A percentile compares a stretch with the other conserved stretches of the same genome.
These are phyloP conservation scores for Psophocarpus tetragonolobus DNA, from an alignment of 306 rosid genomes.

Conservation along the genomic window DNA sequence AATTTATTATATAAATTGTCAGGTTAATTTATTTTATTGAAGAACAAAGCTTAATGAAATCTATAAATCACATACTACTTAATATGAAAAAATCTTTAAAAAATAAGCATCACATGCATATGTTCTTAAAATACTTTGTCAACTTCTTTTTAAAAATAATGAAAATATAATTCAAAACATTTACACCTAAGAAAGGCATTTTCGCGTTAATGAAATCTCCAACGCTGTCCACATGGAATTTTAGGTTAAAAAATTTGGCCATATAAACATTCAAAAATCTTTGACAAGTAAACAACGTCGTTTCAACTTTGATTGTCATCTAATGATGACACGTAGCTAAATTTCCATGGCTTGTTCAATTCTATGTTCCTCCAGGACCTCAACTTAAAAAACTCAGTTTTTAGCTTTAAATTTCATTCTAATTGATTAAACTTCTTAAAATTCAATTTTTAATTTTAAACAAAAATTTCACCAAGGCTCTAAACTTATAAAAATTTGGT, in stretches of 20 bases:
- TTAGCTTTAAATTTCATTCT: too few species aligned
- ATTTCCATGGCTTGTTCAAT: conserved; percentile 15
- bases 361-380: too few species aligned
- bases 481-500: too few species aligned
- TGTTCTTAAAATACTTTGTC: background rate
- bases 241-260: conserved; percentile 19
- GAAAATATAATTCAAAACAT: background rate
- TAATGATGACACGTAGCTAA: conserved; percentile 36
- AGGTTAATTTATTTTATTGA: background rate
- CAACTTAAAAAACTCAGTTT: too few species aligned
- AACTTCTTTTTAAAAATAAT: background rate
- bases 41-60: too few species aligned
- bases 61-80: background rate
- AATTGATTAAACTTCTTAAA: too few species aligned
- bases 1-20: background rate
- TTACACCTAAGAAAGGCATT: background rate
- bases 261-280: conserved; percentile 13
- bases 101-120: background rate
- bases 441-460: too few species aligned
- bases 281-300: background rate
- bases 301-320: conserved; percentile 17
- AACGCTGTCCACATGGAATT: background rate
- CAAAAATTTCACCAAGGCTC: too few species aligned
- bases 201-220: background rate
- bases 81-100: background rate